These are phyloP conservation scores for Neofusicoccum ribis DNA, from an alignment of 2,329 filamentous ascomycete species.

Conservation along the genomic window DNA sequence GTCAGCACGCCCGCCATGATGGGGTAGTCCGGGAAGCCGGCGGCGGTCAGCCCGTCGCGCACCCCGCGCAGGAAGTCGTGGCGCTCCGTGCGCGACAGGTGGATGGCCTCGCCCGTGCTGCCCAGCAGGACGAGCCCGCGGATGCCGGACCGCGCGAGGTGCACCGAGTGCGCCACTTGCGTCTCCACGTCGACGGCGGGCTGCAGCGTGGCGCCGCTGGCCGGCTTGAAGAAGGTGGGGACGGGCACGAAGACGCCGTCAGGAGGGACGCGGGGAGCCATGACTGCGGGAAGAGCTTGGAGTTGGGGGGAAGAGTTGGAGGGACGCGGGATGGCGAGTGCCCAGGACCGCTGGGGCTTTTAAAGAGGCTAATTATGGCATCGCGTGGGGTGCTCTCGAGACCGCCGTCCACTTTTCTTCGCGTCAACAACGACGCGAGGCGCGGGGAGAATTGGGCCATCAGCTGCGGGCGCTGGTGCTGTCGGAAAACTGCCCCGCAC, in stretches of 20 bases:
- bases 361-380: too few species aligned
- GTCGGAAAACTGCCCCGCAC: constrained; percentile 12
- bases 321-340: neutral
- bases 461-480: neutral
- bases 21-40: constrained; percentile 55
- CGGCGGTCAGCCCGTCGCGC: constrained; percentile 51
- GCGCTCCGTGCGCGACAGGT: constrained; percentile 56
- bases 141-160: constrained; percentile 58
- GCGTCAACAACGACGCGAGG: too few species aligned
- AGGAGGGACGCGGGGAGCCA: constrained; percentile 17
- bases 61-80: constrained; percentile 50
- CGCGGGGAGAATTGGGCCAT: neutral
- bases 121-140: constrained; percentile 59
- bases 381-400: too few species aligned
- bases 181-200: constrained; percentile 53
- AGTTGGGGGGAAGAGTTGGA: neutral
- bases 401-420: too few species aligned
- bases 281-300: neutral
- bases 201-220: constrained; percentile 24
- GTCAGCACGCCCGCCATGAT: constrained; percentile 60
- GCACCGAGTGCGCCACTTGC: constrained; percentile 56
- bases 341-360: too few species aligned
- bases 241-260: constrained; percentile 28
- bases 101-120: constrained; percentile 62
- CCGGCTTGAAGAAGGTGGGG: constrained; percentile 61